Base-by-base conservation (phyloP, 2,329 filamentous ascomycete species). In the Aspergillus ochraceus region DNA sequence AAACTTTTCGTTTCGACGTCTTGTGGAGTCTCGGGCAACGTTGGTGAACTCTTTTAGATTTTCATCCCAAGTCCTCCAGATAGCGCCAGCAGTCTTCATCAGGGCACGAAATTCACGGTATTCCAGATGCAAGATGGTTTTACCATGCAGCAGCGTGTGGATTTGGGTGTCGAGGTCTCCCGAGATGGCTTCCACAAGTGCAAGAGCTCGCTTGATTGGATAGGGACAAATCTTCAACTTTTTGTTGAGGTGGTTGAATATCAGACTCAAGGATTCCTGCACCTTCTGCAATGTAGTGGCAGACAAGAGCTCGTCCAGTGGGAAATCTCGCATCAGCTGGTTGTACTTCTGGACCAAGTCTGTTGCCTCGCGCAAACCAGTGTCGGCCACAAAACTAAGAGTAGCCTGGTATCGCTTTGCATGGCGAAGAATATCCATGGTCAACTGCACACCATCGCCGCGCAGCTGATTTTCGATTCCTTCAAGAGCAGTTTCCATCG, bases 341-440 rank as follows among this genome's bases (percentile, higher is more conserved):
- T 99, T 99, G 82, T 98, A 99, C 77, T 97, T 97, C 76, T 97
- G 92, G 51, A 99, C 96, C 74, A 91, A 90, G 63, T 99, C 95
- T 75, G 93, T 95, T 24, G 92, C 92, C 77, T 99, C 95, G 76
- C 96, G 97, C 74, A 99, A 78, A 2, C 95, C 94, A 39, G 95
- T 99, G 76, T 99, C 96, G 2, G 95, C 91, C 39, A 90, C 90
- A 74, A 99, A 98, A 80, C 94, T 98, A 70, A 98, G 91, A 2
- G 94, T 97, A 11, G 95, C 94, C 78, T 97, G 93, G 78, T 97
- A 98, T 71, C 96, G 91, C 80, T 99, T 99, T 53, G 94, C 96
- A 74, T 97, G 91, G 76, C 96, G 94, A 63, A 99, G 83, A 62
- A 99, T 94, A 68, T 97, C 94, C 74, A 99, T 85, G 0, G 96